These are phyloP conservation scores for Pseudodiploospora longispora DNA, from an alignment of 2,329 filamentous ascomycete genomes.

Conservation along the genomic window DNA sequence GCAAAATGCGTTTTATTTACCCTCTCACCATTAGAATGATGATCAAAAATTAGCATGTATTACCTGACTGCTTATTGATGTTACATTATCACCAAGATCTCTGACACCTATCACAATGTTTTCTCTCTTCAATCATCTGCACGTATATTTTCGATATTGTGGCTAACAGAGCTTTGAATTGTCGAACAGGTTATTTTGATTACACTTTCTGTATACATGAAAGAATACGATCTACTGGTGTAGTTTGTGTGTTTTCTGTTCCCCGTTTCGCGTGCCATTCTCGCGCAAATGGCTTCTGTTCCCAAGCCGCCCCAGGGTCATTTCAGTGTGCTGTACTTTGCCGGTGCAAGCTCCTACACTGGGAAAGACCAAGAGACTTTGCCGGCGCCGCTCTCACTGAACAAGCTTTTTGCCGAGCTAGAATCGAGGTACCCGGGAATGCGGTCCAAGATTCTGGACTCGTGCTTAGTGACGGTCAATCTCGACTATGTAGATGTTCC, in stretches of 20 bases:
- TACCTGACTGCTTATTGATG: constrained; percentile 51
- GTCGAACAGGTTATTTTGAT: no score
- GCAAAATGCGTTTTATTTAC: not conserved
- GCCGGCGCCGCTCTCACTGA: constrained; percentile 55
- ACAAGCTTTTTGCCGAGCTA: constrained; percentile 56
- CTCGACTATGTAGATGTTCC: constrained; percentile 70
- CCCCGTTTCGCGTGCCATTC: not conserved
- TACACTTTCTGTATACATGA: no score
- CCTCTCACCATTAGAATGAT: constrained; percentile 36
- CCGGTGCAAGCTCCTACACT: constrained; percentile 63
- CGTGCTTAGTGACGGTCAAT: constrained; percentile 72
- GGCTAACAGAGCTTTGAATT: no score
- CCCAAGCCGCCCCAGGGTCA: constrained; percentile 50
- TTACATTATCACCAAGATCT: constrained; percentile 64
- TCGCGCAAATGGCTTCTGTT: constrained; percentile 23
- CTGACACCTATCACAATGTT: constrained; percentile 38
- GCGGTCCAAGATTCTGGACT: constrained; percentile 56
- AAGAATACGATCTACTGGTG: no score
- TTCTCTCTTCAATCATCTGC: not conserved
- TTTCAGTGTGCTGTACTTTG: constrained; percentile 79
- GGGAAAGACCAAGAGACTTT: constrained; percentile 58
- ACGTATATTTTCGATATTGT: no score
- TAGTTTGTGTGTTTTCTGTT: not conserved
- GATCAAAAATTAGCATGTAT: constrained; percentile 47
- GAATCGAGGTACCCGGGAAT: constrained; percentile 67